These are phyloP conservation scores for Wickerhamomyces pijperi DNA, from an alignment of 805 yeast genomes.

Conservation along the genomic window DNA sequence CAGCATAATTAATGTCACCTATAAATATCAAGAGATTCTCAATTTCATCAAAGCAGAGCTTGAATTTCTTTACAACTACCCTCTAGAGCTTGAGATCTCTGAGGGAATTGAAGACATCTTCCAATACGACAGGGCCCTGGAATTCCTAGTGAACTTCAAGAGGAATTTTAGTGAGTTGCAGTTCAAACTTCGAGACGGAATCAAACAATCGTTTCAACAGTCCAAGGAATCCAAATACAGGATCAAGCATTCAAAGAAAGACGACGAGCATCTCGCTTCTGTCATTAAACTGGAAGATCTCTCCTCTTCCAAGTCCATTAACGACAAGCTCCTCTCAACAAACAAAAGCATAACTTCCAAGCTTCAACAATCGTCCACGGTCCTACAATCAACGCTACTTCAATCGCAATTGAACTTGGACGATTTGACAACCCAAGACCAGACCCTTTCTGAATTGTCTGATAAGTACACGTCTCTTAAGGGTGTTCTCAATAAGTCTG, in stretches of 20 bases:
- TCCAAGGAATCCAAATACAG: conserved; percentile 4
- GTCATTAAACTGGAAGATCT: not conserved
- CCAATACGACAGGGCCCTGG: conserved; percentile 6
- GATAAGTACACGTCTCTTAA: conserved; percentile 12
- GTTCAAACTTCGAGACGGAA: conserved; percentile 3
- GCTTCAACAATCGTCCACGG: conserved; percentile 14
- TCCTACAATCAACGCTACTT: conserved; percentile 15
- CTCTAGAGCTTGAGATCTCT: not conserved
- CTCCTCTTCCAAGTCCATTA: conserved; percentile 5
- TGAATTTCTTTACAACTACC: conserved; percentile 12
- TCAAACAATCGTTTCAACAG: conserved; percentile 2
- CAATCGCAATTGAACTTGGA: conserved; percentile 18
- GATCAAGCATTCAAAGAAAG: not conserved
- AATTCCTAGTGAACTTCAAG: conserved; percentile 10
- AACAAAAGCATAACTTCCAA: conserved; percentile 17
- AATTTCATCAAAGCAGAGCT: conserved; percentile 7
- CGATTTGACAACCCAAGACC: conserved; percentile 15
- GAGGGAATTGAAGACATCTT: conserved; percentile 1
- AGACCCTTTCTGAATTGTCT: conserved; percentile 9
- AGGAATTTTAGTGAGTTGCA: conserved; percentile 1
- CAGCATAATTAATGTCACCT: conserved; percentile 8
- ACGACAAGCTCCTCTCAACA: conserved; percentile 15
- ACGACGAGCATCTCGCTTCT: conserved; percentile 1
- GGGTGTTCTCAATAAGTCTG: conserved; percentile 13
- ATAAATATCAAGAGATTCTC: conserved; percentile 9